These are phyloP conservation scores for Nephelium lappaceum DNA, from an alignment of 345 rosid species.

Conservation along the genomic window DNA sequence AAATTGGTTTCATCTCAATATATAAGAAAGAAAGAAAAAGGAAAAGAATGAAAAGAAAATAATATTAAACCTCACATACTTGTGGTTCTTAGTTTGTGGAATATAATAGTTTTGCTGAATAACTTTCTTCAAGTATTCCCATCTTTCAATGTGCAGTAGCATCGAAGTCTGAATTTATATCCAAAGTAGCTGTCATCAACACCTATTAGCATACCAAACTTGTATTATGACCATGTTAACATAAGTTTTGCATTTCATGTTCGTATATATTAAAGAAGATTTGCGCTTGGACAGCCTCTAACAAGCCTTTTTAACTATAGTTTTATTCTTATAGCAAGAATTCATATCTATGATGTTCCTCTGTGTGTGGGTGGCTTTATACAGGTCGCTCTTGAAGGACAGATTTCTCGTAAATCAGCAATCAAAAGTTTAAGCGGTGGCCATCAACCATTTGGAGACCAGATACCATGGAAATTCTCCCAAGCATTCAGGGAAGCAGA, in stretches of 20 bases:
- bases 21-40: not conserved
- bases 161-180: not conserved
- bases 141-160: not conserved
- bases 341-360: not conserved
- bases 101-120: not conserved
- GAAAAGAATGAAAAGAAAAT: not conserved
- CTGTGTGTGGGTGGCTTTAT: not conserved
- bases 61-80: not conserved
- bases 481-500: conserved; percentile 80
- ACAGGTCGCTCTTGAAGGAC: conserved; percentile 92
- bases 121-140: not conserved
- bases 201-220: not conserved
- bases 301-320: not conserved
- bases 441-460: conserved; percentile 94
- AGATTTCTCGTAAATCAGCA: conserved; percentile 84
- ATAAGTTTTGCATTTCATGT: not conserved
- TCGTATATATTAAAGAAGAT: not conserved
- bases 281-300: not conserved
- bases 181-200: conserved; percentile 1
- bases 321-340: not conserved
- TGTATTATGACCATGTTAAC: not conserved
- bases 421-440: conserved; percentile 71
- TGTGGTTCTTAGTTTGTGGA: not conserved
- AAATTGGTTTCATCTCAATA: not conserved
- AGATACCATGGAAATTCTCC: conserved; percentile 97